phyloP scores from a whole-genome alignment of 768 basidiomycete genomes.

The Hydnomerulius pinastri region DNA sequence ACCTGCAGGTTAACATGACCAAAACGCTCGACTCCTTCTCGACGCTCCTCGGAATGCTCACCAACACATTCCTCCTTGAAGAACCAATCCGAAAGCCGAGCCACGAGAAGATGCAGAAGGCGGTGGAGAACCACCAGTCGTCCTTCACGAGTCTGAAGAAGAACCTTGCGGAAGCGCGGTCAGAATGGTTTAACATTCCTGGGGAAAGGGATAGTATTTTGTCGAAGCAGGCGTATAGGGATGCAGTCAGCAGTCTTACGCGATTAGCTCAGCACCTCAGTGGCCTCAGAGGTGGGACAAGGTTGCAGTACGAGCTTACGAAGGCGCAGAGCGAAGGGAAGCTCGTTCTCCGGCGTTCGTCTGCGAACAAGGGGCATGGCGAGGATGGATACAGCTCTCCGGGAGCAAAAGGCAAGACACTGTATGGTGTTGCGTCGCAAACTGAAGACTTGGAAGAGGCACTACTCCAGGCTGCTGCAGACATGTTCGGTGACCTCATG shows the following conservation, averaged over 20 bases:
- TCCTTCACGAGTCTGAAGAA: conserved; percentile 90
- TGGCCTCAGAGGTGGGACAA: conserved; percentile 82
- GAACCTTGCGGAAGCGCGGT: conserved; percentile 82
- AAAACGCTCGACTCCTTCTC: conserved; percentile 87
- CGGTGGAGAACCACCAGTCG: conserved; percentile 82
- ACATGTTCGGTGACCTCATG: conserved; percentile 76
- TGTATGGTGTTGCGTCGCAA: conserved; percentile 38
- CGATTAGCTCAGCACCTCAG: conserved; percentile 93
- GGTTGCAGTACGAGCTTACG: conserved; percentile 80
- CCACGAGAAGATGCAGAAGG: conserved; percentile 68
- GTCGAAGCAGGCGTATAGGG: conserved; percentile 69
- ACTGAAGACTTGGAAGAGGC: conserved; percentile 43
- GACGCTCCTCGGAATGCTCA: conserved; percentile 80
- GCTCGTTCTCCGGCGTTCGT: conserved; percentile 32
- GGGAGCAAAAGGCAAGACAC: conserved; percentile 20
- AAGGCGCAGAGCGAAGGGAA: conserved; percentile 55
- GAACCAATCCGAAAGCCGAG: conserved; percentile 58
- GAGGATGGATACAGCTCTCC: conserved; percentile 19
- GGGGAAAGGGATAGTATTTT: conserved; percentile 24
- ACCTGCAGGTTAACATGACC: conserved; percentile 82
- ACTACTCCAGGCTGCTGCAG: conserved; percentile 53
- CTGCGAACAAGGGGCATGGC: not conserved
- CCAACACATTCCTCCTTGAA: conserved; percentile 83
- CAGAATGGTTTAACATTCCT: conserved; percentile 62
- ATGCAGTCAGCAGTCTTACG: conserved; percentile 84